phyloP scores from a whole-genome alignment of 1,284 basidiomycete genomes.

The Testicularia cyperi region DNA sequence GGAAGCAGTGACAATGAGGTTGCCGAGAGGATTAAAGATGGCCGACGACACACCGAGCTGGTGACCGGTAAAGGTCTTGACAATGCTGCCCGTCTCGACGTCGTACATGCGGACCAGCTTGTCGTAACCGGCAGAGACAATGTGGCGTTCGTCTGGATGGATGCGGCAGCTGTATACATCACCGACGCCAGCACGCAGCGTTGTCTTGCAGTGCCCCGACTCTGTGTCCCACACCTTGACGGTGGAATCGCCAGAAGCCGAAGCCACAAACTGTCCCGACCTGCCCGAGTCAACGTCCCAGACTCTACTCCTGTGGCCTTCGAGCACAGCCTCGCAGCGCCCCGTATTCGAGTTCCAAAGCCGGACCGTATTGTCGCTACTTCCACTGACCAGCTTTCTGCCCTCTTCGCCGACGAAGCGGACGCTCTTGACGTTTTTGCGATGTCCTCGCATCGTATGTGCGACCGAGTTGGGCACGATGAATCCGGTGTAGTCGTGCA shows the following conservation, averaged over 20 bases:
- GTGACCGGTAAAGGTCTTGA: conserved; percentile 64
- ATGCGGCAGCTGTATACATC: conserved; percentile 64
- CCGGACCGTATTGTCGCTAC: conserved; percentile 58
- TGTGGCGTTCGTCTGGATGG: conserved; percentile 60
- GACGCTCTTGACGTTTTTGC: conserved; percentile 63
- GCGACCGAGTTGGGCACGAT: conserved; percentile 48
- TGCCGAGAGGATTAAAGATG: conserved; percentile 62
- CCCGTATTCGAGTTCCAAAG: conserved; percentile 54
- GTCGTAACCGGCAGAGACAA: conserved; percentile 63
- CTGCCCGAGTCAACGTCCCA: conserved; percentile 62
- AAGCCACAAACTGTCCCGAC: conserved; percentile 54
- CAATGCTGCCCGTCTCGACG: conserved; percentile 61
- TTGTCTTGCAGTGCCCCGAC: conserved; percentile 26
- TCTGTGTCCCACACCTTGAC: conserved; percentile 62
- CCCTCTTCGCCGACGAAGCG: conserved; percentile 61
- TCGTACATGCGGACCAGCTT: conserved; percentile 63
- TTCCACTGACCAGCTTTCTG: conserved; percentile 61
- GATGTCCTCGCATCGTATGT: conserved; percentile 59
- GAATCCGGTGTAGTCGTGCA: conserved; percentile 51
- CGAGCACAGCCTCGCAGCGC: conserved; percentile 46
- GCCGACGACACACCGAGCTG: conserved; percentile 62
- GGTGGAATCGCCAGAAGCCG: conserved; percentile 62
- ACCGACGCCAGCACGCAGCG: conserved; percentile 51
- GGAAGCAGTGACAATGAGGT: conserved; percentile 62
- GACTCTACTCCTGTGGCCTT: conserved; percentile 62